Conservation (phyloP, 2,329 filamentous ascomycete species). For the Cylindrodendrum hubeiense region DNA sequence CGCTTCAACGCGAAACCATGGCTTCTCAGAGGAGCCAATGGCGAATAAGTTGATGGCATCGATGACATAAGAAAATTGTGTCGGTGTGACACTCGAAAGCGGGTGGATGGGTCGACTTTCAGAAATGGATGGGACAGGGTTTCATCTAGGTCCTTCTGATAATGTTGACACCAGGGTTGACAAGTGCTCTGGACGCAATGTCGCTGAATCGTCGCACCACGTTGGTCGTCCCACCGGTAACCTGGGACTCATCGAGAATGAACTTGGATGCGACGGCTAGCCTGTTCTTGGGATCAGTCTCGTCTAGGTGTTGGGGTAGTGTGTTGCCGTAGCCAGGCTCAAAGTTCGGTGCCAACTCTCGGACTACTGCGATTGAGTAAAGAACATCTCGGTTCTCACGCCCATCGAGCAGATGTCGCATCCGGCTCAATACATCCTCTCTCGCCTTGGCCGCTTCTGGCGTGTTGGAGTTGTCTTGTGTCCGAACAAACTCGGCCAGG, state of each 20-base stretch:
- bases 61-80: constrained; percentile 39
- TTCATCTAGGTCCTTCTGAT: constrained; percentile 43
- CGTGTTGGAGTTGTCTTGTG: constrained; percentile 68
- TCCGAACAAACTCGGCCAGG: constrained; percentile 74
- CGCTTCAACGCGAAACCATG: constrained; percentile 13
- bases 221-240: constrained; percentile 78
- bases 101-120: not conserved
- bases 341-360: constrained; percentile 77
- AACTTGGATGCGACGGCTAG: constrained; percentile 78
- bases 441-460: constrained; percentile 62
- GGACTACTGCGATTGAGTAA: constrained; percentile 86
- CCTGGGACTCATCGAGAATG: constrained; percentile 73
- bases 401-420: constrained; percentile 80
- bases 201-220: constrained; percentile 78
- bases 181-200: constrained; percentile 72
- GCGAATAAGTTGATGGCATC: constrained; percentile 4
- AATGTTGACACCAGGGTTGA: constrained; percentile 65
- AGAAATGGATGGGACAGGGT: not conserved
- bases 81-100: constrained; percentile 7
- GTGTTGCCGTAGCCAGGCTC: constrained; percentile 69
- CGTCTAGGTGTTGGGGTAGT: constrained; percentile 71
- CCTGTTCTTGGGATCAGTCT: constrained; percentile 75
- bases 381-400: constrained; percentile 91
- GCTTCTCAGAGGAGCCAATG: constrained; percentile 6
- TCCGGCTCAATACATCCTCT: constrained; percentile 73